Evolutionary conservation across 352 stramenopile species (phyloP).

Genomic region (Globisporangium canariense): DNA sequence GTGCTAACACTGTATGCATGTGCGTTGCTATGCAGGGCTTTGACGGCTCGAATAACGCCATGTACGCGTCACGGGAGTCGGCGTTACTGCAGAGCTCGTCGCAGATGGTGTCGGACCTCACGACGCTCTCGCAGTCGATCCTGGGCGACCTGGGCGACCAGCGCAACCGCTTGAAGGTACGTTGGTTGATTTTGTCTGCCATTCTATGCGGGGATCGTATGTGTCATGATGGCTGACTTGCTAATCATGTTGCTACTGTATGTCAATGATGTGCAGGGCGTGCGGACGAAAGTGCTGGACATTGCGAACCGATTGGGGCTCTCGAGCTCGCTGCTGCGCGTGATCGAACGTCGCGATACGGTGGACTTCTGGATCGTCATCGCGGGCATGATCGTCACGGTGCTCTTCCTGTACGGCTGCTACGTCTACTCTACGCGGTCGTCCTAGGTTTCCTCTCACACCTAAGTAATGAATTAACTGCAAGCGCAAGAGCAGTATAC

Average conservation of each 20-base stretch:
- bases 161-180: conserved; percentile 64
- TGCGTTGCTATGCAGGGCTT: conserved; percentile 34
- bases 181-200: not conserved
- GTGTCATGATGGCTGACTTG: not conserved
- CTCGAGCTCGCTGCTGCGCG: conserved; percentile 74
- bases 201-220: not conserved
- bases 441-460: not conserved
- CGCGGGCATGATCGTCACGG: conserved; percentile 75
- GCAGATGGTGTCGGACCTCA: conserved; percentile 81
- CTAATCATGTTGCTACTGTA: conserved; percentile 1
- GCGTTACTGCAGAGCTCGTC: conserved; percentile 75
- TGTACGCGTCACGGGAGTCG: conserved; percentile 76
- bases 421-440: conserved; percentile 41
- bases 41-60: conserved; percentile 61
- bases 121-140: conserved; percentile 64
- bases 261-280: conserved; percentile 34
- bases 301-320: conserved; percentile 83
- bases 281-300: conserved; percentile 75
- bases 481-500: not conserved
- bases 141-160: conserved; percentile 70
- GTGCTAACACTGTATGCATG: not conserved
- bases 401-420: conserved; percentile 79
- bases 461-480: too few relatives aligned
- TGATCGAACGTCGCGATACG: conserved; percentile 80
- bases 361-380: conserved; percentile 86